Percentiles rank a stretch among this genome's conserved stretches.
These are phyloP conservation scores for Xerocomus minutiporus DNA, from an alignment of 1,284 basidiomycete species.

Conservation along the genomic window DNA sequence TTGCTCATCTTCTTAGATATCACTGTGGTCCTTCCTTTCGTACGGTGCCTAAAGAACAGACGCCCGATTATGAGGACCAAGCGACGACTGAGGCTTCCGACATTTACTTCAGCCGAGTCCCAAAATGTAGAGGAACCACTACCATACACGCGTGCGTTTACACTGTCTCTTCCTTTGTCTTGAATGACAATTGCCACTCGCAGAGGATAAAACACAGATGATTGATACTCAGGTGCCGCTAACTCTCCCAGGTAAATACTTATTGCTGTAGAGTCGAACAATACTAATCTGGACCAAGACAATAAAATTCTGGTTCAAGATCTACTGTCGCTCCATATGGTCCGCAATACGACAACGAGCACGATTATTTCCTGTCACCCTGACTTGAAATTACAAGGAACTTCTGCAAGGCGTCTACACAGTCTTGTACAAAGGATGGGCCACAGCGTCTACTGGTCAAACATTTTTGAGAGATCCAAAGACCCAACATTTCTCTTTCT, in stretches of 20 bases:
- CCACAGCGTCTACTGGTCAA: slow-evolving; percentile 49
- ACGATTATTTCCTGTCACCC: slow-evolving; percentile 43
- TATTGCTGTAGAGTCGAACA: not conserved
- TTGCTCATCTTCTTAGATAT: slow-evolving; percentile 32
- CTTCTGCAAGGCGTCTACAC: slow-evolving; percentile 33
- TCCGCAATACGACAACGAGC: slow-evolving; percentile 34
- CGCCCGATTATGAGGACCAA: slow-evolving; percentile 12
- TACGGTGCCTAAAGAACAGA: slow-evolving; percentile 33
- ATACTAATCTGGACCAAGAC: slow-evolving; percentile 12
- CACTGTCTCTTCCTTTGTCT: not conserved
- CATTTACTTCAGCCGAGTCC: not conserved
- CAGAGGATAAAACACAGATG: slow-evolving; percentile 28
- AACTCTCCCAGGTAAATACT: slow-evolving; percentile 26
- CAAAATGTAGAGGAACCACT: not conserved
- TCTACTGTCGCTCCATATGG: slow-evolving; percentile 39
- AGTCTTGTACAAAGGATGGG: slow-evolving; percentile 33
- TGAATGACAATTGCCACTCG: not conserved
- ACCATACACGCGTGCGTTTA: slow-evolving; percentile 15
- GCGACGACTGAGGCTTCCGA: slow-evolving; percentile 4
- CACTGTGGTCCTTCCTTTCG: slow-evolving; percentile 47
- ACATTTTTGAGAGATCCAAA: slow-evolving; percentile 40
- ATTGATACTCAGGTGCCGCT: slow-evolving; percentile 51
- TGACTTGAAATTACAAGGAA: slow-evolving; percentile 22
- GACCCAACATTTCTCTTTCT: slow-evolving; percentile 55
- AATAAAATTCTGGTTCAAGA: slow-evolving; percentile 29